These are phyloP conservation scores for Penicillium arizonense DNA, from an alignment of 495 filamentous ascomycete species.

Conservation along the genomic window DNA sequence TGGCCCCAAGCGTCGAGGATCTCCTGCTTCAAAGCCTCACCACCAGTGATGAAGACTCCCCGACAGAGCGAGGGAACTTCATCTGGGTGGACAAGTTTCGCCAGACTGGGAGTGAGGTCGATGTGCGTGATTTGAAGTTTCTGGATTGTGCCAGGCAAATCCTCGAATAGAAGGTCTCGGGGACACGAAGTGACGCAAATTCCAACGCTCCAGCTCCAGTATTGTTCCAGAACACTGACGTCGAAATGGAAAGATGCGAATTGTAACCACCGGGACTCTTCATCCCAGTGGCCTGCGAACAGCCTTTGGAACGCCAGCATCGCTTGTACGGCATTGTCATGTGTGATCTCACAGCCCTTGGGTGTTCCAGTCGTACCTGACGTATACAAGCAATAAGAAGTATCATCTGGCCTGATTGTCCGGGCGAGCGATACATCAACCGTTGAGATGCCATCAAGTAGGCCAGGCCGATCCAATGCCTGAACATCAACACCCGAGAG, in stretches of 20 bases:
- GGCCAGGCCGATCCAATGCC: slow-evolving; percentile 30
- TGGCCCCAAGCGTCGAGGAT: slow-evolving; percentile 46
- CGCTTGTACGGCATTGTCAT: slow-evolving; percentile 36
- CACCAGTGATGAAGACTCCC: slow-evolving; percentile 41
- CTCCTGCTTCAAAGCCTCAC: slow-evolving; percentile 45
- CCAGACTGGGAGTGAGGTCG: slow-evolving; percentile 54
- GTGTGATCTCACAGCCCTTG: slow-evolving; percentile 82
- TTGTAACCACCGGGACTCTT: slow-evolving; percentile 73
- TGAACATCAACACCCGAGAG: slow-evolving; percentile 26
- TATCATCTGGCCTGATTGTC: slow-evolving; percentile 66
- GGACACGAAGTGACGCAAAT: slow-evolving; percentile 77
- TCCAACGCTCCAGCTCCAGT: slow-evolving; percentile 85
- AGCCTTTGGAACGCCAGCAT: slow-evolving; percentile 45
- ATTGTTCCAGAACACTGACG: slow-evolving; percentile 83
- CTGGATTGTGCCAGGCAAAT: slow-evolving; percentile 67
- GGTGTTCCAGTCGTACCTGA: slow-evolving; percentile 97
- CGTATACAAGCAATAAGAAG: slow-evolving; percentile 93
- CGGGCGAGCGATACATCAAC: slow-evolving; percentile 15
- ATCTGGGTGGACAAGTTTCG: slow-evolving; percentile 41
- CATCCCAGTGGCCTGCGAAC: slow-evolving; percentile 50
- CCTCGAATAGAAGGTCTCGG: slow-evolving; percentile 73
- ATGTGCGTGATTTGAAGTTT: slow-evolving; percentile 79
- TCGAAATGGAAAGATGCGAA: slow-evolving; percentile 91
- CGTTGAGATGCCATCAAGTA: slow-evolving; percentile 19
- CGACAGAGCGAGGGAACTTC: slow-evolving; percentile 30